Evolutionary conservation across 768 basidiomycete species (phyloP), one percentile per base, ranked within the genome.

Genomic region (Multifurca ochricompacta): DNA sequence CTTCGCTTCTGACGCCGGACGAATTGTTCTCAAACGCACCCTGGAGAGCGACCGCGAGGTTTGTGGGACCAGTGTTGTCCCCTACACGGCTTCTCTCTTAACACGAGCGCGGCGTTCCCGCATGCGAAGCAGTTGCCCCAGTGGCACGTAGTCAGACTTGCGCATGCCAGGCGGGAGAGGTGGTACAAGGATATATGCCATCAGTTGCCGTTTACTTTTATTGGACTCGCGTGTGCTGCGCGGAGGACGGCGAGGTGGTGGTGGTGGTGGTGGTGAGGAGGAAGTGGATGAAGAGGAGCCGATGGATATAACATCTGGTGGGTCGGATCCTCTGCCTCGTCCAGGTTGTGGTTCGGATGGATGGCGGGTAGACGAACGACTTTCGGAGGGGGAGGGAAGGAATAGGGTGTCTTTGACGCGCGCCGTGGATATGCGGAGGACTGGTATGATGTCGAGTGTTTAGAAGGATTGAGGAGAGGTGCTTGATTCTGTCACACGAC

Each of bases 371-470:
- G 16, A 1, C 6, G n/a, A 1, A 31, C 1, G 1, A 19, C 47
- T 43, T n/a, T 44, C 54, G 10, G 54, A 37, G 3, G 54, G 48
- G 4, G 48, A 55, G 30, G 54, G 54, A 25, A 45, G 54, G 30
- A 50, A 55, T 11, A 55, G 7, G 54, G 54, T 2, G 54, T 49
- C 11, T 44, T 55, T 14, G 53, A 43, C 4, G n/a, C 9, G 21
- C 25, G 42, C n/a, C 14, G 21, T 8, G 35, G 3, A 1, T 41
- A 6, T 19, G 11, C 40, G 4, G n/a, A 27, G 41, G 47, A 43
- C 5, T 19, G 32, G 3, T 47, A 55, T 25, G 48, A 44, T 23
- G 42, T 50, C 1, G 48, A 37, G 23, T 21, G 14, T n/a, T n/a
- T 18, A 42, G 23, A 25, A 4, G 48, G 14, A n/a, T 19, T 23